phyloP scores from a whole-genome alignment of 2,329 filamentous ascomycete genomes.

The Paecilomyces fulvus region DNA sequence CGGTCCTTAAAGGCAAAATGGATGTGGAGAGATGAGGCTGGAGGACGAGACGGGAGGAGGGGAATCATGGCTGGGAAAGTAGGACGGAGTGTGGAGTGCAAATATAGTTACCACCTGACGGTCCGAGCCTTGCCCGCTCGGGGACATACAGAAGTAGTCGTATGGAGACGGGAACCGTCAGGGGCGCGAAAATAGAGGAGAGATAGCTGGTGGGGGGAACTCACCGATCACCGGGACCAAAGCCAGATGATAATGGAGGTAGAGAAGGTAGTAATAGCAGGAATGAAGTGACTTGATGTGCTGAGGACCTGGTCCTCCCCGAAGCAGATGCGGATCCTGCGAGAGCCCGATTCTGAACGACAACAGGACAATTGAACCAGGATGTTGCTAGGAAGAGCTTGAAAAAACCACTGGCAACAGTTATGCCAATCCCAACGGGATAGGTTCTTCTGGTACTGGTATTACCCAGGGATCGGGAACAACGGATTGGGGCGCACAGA shows the following conservation, averaged over 20 bases:
- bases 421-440: background rate
- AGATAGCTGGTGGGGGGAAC: background rate
- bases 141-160: background rate
- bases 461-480: background rate
- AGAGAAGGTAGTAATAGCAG: slow-evolving; percentile 9
- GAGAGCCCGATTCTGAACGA: background rate
- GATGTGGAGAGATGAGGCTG: background rate
- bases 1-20: background rate
- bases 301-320: too few species aligned
- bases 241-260: background rate
- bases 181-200: background rate
- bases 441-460: too few species aligned
- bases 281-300: background rate
- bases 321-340: background rate
- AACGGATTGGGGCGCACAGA: background rate
- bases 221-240: background rate
- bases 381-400: background rate
- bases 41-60: background rate
- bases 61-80: background rate
- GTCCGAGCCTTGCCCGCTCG: background rate
- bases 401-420: background rate
- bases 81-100: background rate
- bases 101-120: background rate
- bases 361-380: background rate
- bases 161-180: background rate